Conservation (phyloP, 2,329 filamentous ascomycete genomes). For the Lecanicillium sp. region DNA sequence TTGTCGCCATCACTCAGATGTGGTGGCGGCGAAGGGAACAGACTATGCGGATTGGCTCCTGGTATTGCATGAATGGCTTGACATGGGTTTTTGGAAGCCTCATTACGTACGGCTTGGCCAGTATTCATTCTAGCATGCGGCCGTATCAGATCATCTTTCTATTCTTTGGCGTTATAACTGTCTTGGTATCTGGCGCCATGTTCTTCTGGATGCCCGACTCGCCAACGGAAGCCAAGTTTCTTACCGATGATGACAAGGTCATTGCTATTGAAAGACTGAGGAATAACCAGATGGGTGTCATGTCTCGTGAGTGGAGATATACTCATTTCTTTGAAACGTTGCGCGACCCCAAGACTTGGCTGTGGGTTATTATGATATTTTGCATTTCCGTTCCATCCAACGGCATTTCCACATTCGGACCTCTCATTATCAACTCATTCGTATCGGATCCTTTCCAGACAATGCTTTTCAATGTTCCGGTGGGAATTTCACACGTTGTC, state of each 20-base stretch:
- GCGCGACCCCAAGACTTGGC: conserved; percentile 51
- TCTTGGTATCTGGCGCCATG: conserved; percentile 36
- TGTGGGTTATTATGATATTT: conserved; percentile 47
- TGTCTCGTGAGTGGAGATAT: conserved; percentile 42
- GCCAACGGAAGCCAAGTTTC: conserved; percentile 40
- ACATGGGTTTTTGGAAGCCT: conserved; percentile 49
- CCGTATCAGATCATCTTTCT: conserved; percentile 49
- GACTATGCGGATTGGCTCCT: conserved; percentile 45
- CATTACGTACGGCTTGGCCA: conserved; percentile 49
- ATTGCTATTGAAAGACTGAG: conserved; percentile 46
- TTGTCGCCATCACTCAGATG: conserved; percentile 51
- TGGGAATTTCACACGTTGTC: conserved; percentile 51
- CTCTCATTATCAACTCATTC: conserved; percentile 51
- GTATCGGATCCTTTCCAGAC: conserved; percentile 48
- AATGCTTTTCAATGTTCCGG: conserved; percentile 53
- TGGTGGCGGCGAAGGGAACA: conserved; percentile 55
- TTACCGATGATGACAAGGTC: conserved; percentile 41
- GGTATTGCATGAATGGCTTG: conserved; percentile 54
- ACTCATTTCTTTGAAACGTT: conserved; percentile 44
- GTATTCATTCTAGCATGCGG: conserved; percentile 37
- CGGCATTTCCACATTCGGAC: conserved; percentile 50
- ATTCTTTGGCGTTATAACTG: conserved; percentile 43
- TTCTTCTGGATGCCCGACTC: conserved; percentile 41
- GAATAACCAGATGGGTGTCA: conserved; percentile 46
- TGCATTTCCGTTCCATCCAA: conserved; percentile 50